Evolutionary conservation across 495 filamentous ascomycete species (phyloP), one percentile per base, ranked within the genome.

Genomic region (Neurospora intermedia): DNA sequence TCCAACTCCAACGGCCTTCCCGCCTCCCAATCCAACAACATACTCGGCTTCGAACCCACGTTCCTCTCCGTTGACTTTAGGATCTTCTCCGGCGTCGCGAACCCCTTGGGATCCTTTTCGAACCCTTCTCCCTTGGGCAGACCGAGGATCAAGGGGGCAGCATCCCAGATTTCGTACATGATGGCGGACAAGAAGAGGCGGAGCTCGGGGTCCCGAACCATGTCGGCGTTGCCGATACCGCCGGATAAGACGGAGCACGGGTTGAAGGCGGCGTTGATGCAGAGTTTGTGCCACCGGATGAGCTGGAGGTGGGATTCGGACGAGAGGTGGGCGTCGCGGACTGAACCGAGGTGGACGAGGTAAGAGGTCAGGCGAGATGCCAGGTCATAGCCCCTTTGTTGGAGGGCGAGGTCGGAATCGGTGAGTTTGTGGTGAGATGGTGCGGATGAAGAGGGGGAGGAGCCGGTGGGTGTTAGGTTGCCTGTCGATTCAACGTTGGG

Each of bases 201-300:
- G 45, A 88, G 78, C 76, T 89, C 87, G 1, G 80, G 71, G 72
- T 90, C 87, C 2, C 77, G 76, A 6, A 84, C 81, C 86, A 87
- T 87, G 41, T 84, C 84, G 20, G 85, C 84, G 76, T 90, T 90
- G 41, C 86, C 84, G 5, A 81, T 76, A 0, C 88, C 87, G 23
- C 86, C 87, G 0, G 83, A 83, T 3, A 91, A 80, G 15, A 91
- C 86, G 5, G 88, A 85, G 7, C 86, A 88, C 4, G 88, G 87
- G 79, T 91, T 91, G 82, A 90, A 89, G 23, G 86, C 84, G 0
- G 87, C 87, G 77, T 91, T 91, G 79, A 90, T 90, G 73, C 84
- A 86, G 35, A 90, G 84, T 78, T 91, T 91, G 75, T 90, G 87
- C 89, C 89, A 91, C 4, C 89, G 79, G 18, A 90, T 83, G 16